phyloP scores from a whole-genome alignment of 116 monocot genomes.

The Zostera marina region DNA sequence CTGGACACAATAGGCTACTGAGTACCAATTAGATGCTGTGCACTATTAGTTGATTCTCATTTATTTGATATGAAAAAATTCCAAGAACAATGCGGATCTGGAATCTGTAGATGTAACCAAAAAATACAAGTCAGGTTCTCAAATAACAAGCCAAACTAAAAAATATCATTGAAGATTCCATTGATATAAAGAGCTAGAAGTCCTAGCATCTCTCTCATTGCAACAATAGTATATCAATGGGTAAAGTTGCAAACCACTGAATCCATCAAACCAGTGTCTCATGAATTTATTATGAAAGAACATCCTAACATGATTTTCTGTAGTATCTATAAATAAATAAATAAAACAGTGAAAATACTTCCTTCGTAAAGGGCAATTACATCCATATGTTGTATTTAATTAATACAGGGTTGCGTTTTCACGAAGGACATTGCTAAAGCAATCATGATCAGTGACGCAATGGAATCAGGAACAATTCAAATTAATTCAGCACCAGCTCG shows the following conservation, averaged over 20 bases:
- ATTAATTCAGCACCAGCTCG: conserved; percentile 97
- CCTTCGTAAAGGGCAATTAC: neutral
- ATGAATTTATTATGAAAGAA: neutral
- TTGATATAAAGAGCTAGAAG: too few species aligned
- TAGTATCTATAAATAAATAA: neutral
- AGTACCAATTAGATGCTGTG: neutral
- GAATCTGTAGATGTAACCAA: neutral
- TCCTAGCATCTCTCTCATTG: too few species aligned
- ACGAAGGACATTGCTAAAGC: conserved; percentile 90
- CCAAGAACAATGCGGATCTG: neutral
- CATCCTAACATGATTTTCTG: neutral
- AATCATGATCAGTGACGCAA: conserved; percentile 86
- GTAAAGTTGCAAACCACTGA: too few species aligned
- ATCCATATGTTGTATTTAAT: neutral
- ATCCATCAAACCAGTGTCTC: too few species aligned
- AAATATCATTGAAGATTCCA: too few species aligned
- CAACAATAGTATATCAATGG: neutral
- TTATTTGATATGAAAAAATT: neutral
- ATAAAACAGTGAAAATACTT: neutral
- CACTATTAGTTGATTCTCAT: neutral
- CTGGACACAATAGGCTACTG: neutral
- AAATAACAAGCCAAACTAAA: too few species aligned
- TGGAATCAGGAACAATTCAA: conserved; percentile 94
- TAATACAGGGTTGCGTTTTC: conserved; percentile 81
- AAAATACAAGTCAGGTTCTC: neutral